A percentile compares a stretch with the other conserved stretches of the same genome.
phyloP scores from a whole-genome alignment of 2,329 filamentous ascomycete genomes.

The Westerdykella ornata region DNA sequence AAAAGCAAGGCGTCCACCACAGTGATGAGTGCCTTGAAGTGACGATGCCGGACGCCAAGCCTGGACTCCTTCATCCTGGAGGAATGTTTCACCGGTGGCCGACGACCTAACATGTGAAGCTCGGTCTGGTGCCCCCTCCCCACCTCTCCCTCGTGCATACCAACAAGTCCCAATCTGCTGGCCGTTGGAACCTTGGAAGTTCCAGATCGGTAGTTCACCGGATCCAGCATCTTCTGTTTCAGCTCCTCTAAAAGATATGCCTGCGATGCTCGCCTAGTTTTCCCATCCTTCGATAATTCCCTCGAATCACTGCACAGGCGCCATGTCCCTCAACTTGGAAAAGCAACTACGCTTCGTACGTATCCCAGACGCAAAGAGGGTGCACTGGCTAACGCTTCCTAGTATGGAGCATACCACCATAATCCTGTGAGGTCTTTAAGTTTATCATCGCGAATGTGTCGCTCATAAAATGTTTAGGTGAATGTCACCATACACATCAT shows the following conservation, averaged over 20 bases:
- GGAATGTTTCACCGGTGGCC: not conserved
- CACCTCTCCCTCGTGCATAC: too few relatives aligned
- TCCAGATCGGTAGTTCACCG: not conserved
- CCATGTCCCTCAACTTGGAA: slow-evolving; percentile 64
- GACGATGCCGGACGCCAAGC: too few relatives aligned
- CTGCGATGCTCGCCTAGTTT: slow-evolving; percentile 5
- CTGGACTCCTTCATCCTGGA: not conserved
- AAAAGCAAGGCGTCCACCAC: too few relatives aligned
- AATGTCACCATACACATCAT: slow-evolving; percentile 74
- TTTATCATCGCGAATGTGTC: slow-evolving; percentile 3
- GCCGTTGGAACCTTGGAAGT: too few relatives aligned
- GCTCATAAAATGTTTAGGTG: slow-evolving; percentile 44
- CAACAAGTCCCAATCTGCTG: too few relatives aligned
- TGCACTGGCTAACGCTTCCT: slow-evolving; percentile 7
- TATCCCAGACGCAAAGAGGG: not conserved
- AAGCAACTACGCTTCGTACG: slow-evolving; percentile 56
- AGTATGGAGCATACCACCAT: slow-evolving; percentile 83
- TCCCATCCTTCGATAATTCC: not conserved
- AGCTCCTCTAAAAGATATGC: slow-evolving; percentile 22
- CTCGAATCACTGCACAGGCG: slow-evolving; percentile 19
- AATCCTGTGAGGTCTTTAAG: slow-evolving; percentile 50
- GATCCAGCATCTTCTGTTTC: not conserved
- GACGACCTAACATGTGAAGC: not conserved
- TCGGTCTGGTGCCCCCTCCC: not conserved
- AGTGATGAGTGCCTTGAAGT: too few relatives aligned